Base-by-base conservation (phyloP, 805 yeast genomes). In the Candida nemodendra region DNA sequence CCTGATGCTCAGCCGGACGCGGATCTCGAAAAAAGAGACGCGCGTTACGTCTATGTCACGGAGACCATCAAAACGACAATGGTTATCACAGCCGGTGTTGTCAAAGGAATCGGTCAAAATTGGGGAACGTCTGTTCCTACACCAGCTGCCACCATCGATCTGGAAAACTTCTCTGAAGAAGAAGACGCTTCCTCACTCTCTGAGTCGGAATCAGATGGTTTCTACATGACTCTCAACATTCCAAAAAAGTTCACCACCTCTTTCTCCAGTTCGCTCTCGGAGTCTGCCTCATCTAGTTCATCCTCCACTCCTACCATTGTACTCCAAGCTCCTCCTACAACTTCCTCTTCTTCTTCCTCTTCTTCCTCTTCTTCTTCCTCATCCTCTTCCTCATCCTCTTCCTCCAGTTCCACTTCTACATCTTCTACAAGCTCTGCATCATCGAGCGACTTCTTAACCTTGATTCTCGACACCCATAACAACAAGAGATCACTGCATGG, bases 381-480 rank as follows among this genome's bases (percentile, higher is more conserved):
- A 12, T 6, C 61, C 2, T 9, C 54, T 12, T 30, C 53, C 15
- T n/a, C 57, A 4, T 18, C 57, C 8, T 7, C 56, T 9, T 13
- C 51, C 11, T 19, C 51, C 5, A 19, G 51, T 7, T 17, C 59
- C 3, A 7, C 60, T 4, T 22, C 55, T 14, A 12, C 53, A 8
- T 12, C 47, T 16, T 27, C 55, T 3, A 23, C 54, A 36, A 21
- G 50, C 36, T 30, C 50, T 16, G 19, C 53, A 9, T 19, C 48
- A 5, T 38, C 47, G 1, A 48, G 53, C n/a, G 49, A 30, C 17
- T 57, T 58, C 32, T 43, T 49, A 13, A 26, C 47, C 5, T 56
- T 61, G 23, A 76, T 84, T 42, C 66, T 85, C 42, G 61, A 62
- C 41, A 79, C 70, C 42, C 91, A 84, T 69, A 84, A 84, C 60